Evolutionary conservation across 176 grass and related monocot genomes (phyloP).

Genomic region (Avena insularis): DNA sequence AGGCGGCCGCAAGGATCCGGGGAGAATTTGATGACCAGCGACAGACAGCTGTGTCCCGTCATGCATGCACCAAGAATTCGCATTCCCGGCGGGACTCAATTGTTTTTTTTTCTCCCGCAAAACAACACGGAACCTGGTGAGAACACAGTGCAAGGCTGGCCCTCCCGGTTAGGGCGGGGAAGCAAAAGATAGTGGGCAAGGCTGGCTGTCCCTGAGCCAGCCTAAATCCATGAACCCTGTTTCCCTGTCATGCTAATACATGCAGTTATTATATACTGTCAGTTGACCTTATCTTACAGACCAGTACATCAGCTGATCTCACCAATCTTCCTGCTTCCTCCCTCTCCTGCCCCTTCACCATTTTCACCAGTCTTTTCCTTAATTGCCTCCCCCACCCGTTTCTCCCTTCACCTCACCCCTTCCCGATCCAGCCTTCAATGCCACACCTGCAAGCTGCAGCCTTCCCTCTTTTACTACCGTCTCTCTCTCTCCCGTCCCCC

Average conservation of each 20-base stretch:
- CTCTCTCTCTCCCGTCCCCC: background rate
- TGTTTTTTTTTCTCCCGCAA: background rate
- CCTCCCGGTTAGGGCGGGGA: background rate
- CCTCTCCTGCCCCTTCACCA: slow-evolving; percentile 8
- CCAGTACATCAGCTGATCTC: background rate
- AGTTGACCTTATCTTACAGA: slow-evolving; percentile 43
- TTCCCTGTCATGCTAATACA: slow-evolving; percentile 28
- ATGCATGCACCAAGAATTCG: slow-evolving; percentile 31
- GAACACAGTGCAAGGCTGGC: too few relatives aligned
- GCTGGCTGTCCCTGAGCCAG: background rate
- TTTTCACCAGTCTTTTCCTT: slow-evolving; percentile 45
- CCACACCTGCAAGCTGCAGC: slow-evolving; percentile 37
- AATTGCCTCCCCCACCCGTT: slow-evolving; percentile 36
- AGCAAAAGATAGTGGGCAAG: slow-evolving; percentile 33
- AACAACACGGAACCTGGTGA: slow-evolving; percentile 1
- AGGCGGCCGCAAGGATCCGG: slow-evolving; percentile 44
- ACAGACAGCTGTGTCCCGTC: slow-evolving; percentile 43
- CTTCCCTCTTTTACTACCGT: background rate
- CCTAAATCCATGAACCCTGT: slow-evolving; percentile 11
- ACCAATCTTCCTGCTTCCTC: background rate
- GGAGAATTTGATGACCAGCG: slow-evolving; percentile 38
- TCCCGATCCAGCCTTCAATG: slow-evolving; percentile 56
- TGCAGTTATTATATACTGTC: slow-evolving; percentile 36
- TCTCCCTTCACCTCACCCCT: slow-evolving; percentile 9
- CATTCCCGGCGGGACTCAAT: background rate